Base-by-base conservation (phyloP, 441 rosid species). In the Jatropha multifida region DNA sequence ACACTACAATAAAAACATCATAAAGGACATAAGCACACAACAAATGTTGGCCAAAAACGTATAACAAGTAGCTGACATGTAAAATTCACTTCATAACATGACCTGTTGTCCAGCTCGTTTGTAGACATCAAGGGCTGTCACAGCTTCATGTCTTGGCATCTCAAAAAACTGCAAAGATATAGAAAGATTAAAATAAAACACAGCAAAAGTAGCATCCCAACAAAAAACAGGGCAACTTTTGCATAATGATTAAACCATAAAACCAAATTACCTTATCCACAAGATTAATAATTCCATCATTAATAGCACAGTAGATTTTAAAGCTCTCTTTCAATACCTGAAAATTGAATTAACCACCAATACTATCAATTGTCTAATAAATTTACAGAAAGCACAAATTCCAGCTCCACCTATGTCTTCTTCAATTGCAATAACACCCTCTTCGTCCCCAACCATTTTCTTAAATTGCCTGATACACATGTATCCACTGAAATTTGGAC, bases 71-170 rank as follows among this genome's bases (percentile, higher is more conserved):
- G 32, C 80, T 63, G 71, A 54, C 9, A n/a, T 56, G 6, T 49
- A 13, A 65, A 37, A 56, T 2, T 70, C 44, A 18, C 68, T 68
- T 48, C 48, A 72, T 41, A 52, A 69, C 77, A 80, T 81, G 75
- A 96, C 99, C 99, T 96, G 99, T 84, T 88, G 96, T 65, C 97
- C 97, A 38, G 99, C 98, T 76, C 94, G 89, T 85, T 88, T 94
- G 87, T 96, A 96, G 74, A 90, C 83, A 40, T 94, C 98, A 76
- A 96, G 96, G 80, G 97, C 97, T 78, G 76, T 90, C 71, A 94
- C 74, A 74, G 99, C 99, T 85, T 96, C 99, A 74, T 96, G 99
- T 73, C 96, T 92, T 68, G 99, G 97, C 99, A 96, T 96, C 90
- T 94, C 99, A 88, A 96, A 96, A 81, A 96, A 94, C 97, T 96